phyloP scores from a whole-genome alignment of 2,329 filamentous ascomycete species.

The Polychaeton citri region DNA sequence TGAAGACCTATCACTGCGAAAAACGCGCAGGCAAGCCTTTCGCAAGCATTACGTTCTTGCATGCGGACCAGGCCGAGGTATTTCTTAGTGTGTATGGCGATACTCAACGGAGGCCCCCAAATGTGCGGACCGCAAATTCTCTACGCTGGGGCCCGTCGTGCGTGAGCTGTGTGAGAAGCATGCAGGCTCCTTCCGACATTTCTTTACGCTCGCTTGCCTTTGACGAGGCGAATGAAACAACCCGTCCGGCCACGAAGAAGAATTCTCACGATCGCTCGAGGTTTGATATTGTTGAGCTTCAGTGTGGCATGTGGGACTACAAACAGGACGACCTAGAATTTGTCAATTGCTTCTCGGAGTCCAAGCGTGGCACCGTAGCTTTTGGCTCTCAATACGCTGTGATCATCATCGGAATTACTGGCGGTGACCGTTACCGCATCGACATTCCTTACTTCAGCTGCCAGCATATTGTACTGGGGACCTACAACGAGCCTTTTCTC shows the following conservation, averaged over 20 bases:
- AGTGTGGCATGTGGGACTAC: conserved; percentile 32
- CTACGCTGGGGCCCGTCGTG: conserved; percentile 4
- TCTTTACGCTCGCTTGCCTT: not conserved
- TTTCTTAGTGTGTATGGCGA: conserved; percentile 30
- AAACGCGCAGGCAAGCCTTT: conserved; percentile 28
- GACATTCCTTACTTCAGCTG: conserved; percentile 31
- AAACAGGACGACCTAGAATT: conserved; percentile 24
- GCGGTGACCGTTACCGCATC: conserved; percentile 18
- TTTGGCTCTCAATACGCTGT: conserved; percentile 17
- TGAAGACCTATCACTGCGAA: conserved; percentile 30
- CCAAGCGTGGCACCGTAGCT: conserved; percentile 23
- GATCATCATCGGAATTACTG: conserved; percentile 12
- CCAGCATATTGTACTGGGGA: conserved; percentile 23
- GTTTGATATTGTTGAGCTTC: conserved; percentile 23
- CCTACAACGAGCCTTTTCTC: conserved; percentile 20
- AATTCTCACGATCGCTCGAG: conserved; percentile 8
- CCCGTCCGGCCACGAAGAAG: not conserved
- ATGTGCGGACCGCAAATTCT: conserved; percentile 7
- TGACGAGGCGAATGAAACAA: not conserved
- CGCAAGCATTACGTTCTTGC: conserved; percentile 35
- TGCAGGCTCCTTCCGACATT: conserved; percentile 9
- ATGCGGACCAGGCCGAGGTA: conserved; percentile 22
- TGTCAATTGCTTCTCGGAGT: conserved; percentile 28
- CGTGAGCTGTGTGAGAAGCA: conserved; percentile 4
- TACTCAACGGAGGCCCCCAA: conserved; percentile 1